Evolutionary conservation across 305 asterid genomes (phyloP).

Genomic region (Petunia hybrid): DNA sequence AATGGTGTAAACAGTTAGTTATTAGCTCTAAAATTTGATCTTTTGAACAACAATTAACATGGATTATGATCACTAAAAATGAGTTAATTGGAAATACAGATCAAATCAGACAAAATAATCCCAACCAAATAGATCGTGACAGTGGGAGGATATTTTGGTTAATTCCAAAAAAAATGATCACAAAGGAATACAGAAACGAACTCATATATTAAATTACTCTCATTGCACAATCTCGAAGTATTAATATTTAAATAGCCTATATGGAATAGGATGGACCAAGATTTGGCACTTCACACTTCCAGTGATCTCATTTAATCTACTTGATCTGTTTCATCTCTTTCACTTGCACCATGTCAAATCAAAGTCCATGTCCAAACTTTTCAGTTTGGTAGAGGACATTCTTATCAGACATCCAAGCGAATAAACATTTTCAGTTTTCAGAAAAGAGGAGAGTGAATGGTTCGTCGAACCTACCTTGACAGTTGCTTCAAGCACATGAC

Average conservation of each 20-base stretch:
- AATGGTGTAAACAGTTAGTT: neutral
- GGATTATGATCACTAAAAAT: no score
- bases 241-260: no score
- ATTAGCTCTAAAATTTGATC: neutral
- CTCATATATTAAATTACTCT: no score
- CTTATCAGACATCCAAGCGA: neutral
- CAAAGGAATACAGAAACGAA: no score
- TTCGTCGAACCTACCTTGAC: conserved; percentile 64
- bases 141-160: no score
- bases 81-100: no score
- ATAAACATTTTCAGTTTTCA: neutral
- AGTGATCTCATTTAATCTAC: neutral
- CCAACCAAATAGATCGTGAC: no score
- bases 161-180: no score
- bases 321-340: neutral
- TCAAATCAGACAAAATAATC: no score
- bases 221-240: no score
- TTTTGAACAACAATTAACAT: neutral
- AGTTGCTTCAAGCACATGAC: conserved; percentile 95
- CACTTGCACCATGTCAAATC: neutral
- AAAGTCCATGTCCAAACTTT: neutral
- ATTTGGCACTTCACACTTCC: neutral
- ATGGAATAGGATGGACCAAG: neutral
- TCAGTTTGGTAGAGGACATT: conserved; percentile 1
- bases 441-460: conserved; percentile 22